Evolutionary conservation across 768 basidiomycete species (phyloP).

Genomic region (Nidularia sp.): DNA sequence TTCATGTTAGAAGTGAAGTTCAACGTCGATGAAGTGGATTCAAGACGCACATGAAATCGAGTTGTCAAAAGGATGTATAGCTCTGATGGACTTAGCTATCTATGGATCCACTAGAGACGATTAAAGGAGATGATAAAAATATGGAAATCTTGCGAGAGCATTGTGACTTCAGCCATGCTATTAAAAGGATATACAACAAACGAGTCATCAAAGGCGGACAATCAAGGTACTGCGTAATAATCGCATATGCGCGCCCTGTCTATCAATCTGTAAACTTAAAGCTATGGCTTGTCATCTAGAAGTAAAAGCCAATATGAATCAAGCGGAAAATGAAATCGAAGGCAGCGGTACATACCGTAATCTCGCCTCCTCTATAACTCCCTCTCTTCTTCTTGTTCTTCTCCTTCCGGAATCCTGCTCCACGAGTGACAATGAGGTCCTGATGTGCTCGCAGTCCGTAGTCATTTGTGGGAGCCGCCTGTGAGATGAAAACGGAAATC

Average conservation of each 20-base stretch:
- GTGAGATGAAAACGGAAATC: neutral
- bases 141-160: too few relatives aligned
- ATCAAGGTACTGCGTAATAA: too few relatives aligned
- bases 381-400: conserved; percentile 99
- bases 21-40: too few relatives aligned
- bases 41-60: too few relatives aligned
- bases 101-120: too few relatives aligned
- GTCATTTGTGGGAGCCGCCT: conserved; percentile 69
- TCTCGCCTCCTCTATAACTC: conserved; percentile 91
- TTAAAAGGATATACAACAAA: too few relatives aligned
- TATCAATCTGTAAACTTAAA: conserved; percentile 65
- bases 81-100: too few relatives aligned
- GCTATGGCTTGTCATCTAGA: conserved; percentile 76
- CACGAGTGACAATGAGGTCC: conserved; percentile 90
- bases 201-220: too few relatives aligned
- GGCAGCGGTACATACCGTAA: conserved; percentile 58
- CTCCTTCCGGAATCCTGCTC: conserved; percentile 95
- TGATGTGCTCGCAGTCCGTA: conserved; percentile 84
- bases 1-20: too few relatives aligned
- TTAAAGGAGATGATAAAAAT: too few relatives aligned
- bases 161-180: too few relatives aligned
- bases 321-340: neutral
- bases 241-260: neutral
- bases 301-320: neutral
- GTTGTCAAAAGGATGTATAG: too few relatives aligned